Evolutionary conservation across 805 yeast species (phyloP), one percentile per base, ranked within the genome.

Genomic region (Citeromyces matritensis): DNA sequence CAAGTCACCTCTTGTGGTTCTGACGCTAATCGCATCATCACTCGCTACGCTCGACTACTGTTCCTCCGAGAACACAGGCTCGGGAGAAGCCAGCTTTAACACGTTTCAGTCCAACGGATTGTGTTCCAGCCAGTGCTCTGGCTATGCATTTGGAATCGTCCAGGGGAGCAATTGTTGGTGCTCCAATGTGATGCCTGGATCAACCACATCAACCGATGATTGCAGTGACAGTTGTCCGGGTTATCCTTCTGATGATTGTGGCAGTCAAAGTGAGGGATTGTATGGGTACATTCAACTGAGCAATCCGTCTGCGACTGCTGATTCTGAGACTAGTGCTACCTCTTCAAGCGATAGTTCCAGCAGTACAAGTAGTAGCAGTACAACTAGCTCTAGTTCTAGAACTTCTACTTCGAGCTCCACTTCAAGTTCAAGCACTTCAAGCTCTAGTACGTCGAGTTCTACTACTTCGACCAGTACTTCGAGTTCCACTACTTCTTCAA

Each of bases 141-240:
- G 57, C 3, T 53, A 47, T 36, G 45, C 56, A 4, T 63, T 58
- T 31, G 74, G 65, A 10, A 57, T 69, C 8, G 50, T 67, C n/a
- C 68, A 59, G 40, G 50, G 49, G 5, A 30, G 45, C 9, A 21
- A 45, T 27, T 69, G 76, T 39, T 67, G 69, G 66, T 69, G 75
- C 41, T 53, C 70, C 5, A 51, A 65, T 39, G 35, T 45, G 12
- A 44, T 59, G 9, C 73, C 74, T 5, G 55, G 43, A 1, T 39
- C 45, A 11, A 57, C 73, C 0, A 55, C 54, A 0, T 38, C 42
- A 19, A 26, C 55, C 8, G 33, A 44, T n/a, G 37, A 51, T 19
- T 67, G 73, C 45, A 38, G 41, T 15, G 28, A 15, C 15, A 38
- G 44, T 2, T 67, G 73, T 46, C 71, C 72, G 4, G 70, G 72